Evolutionary conservation across 192 early-diverging fungal species (phyloP).

Genomic region (Coemansia pectinata): DNA sequence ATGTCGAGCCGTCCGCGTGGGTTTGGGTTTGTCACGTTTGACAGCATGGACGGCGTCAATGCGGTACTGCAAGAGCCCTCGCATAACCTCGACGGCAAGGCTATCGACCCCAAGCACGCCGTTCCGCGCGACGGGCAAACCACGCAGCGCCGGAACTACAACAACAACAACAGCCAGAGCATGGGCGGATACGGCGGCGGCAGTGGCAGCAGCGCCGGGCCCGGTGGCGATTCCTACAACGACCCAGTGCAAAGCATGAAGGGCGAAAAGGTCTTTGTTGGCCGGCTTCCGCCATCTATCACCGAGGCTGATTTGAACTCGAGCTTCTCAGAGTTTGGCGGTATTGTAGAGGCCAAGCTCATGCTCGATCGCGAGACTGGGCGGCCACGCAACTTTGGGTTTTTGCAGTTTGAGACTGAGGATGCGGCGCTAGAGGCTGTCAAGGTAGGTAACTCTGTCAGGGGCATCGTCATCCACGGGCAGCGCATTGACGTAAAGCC

Average conservation of each 20-base stretch:
- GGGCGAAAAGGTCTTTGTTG: constrained; percentile 87
- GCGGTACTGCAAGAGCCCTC: constrained; percentile 70
- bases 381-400: constrained; percentile 87
- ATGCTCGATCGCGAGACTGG: constrained; percentile 86
- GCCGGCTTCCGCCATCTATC: constrained; percentile 80
- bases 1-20: constrained; percentile 85
- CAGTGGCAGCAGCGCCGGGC: not conserved
- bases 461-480: constrained; percentile 46
- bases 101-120: constrained; percentile 55
- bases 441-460: constrained; percentile 37
- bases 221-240: not conserved
- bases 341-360: constrained; percentile 80
- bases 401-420: constrained; percentile 84
- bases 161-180: not conserved
- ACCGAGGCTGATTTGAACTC: constrained; percentile 83
- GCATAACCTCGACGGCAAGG: constrained; percentile 70
- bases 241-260: constrained; percentile 41
- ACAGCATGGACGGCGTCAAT: constrained; percentile 72
- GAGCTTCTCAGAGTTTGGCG: constrained; percentile 82
- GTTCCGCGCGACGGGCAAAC: constrained; percentile 47
- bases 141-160: constrained; percentile 5
- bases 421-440: constrained; percentile 59
- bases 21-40: constrained; percentile 95
- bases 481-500: constrained; percentile 54
- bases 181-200: constrained; percentile 8